Percentiles rank a stretch among this genome's conserved stretches.
phyloP scores from a whole-genome alignment of 2,329 filamentous ascomycete species.

The Phialocephala subalpina region DNA sequence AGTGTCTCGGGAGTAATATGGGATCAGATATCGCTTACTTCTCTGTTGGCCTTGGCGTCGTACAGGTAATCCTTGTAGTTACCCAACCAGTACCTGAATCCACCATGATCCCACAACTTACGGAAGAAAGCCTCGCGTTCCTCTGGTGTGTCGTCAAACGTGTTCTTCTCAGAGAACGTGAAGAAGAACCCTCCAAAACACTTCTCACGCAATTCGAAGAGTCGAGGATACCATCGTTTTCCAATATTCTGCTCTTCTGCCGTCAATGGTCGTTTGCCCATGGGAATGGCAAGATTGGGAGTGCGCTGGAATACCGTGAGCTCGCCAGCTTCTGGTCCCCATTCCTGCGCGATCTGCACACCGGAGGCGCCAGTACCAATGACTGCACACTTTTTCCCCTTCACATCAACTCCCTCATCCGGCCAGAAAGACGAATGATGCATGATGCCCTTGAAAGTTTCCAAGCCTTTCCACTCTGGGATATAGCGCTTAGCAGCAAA shows the following conservation, averaged over 20 bases:
- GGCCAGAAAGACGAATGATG: slow-evolving; percentile 65
- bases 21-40: slow-evolving; percentile 13
- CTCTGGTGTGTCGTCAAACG: slow-evolving; percentile 51
- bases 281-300: slow-evolving; percentile 59
- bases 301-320: slow-evolving; percentile 72
- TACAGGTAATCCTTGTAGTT: slow-evolving; percentile 55
- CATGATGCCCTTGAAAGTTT: slow-evolving; percentile 60
- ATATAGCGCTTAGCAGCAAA: slow-evolving; percentile 69
- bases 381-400: slow-evolving; percentile 61
- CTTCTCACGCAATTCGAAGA: slow-evolving; percentile 60
- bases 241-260: slow-evolving; percentile 17
- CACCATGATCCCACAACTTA: slow-evolving; percentile 53
- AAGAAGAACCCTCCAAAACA: slow-evolving; percentile 59
- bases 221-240: slow-evolving; percentile 53
- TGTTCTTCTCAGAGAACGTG: slow-evolving; percentile 54
- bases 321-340: slow-evolving; percentile 58
- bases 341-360: slow-evolving; percentile 66
- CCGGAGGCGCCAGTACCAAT: slow-evolving; percentile 65
- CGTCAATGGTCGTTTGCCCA: slow-evolving; percentile 37
- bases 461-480: slow-evolving; percentile 59
- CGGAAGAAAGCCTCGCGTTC: slow-evolving; percentile 55
- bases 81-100: slow-evolving; percentile 54
- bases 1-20: too few relatives aligned
- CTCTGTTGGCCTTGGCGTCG: slow-evolving; percentile 51
- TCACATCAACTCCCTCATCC: slow-evolving; percentile 57